A percentile compares a stretch with the other conserved stretches of the same genome.
Evolutionary conservation across 2,329 filamentous ascomycete species (phyloP).

Genomic region (Cladosporium phlei): DNA sequence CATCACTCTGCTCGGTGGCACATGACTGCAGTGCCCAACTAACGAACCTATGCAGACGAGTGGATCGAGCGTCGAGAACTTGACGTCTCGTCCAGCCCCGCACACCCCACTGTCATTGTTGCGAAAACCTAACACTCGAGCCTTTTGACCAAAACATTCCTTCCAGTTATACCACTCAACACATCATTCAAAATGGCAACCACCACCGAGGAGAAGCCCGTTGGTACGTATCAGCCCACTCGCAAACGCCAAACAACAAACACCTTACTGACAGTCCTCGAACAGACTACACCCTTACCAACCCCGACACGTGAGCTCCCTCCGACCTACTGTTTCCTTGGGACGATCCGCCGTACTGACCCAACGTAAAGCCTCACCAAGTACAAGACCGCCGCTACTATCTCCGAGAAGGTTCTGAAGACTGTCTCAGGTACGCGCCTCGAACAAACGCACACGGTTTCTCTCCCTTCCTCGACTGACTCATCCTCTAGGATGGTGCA

Average conservation of each 20-base stretch:
- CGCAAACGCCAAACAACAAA: background rate
- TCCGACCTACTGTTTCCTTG: background rate
- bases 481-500: constrained; percentile 53
- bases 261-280: constrained; percentile 11
- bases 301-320: constrained; percentile 34
- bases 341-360: constrained; percentile 72
- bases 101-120: too few relatives aligned
- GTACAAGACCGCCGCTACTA: constrained; percentile 94
- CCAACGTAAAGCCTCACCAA: constrained; percentile 93
- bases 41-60: too few relatives aligned
- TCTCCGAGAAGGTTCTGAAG: constrained; percentile 92
- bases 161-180: background rate
- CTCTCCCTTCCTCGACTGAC: constrained; percentile 4
- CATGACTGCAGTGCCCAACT: too few relatives aligned
- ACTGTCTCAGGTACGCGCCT: constrained; percentile 60
- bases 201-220: constrained; percentile 13
- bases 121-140: too few relatives aligned
- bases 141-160: constrained; percentile 1
- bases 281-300: constrained; percentile 34
- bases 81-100: too few relatives aligned
- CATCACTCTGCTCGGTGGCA: too few relatives aligned
- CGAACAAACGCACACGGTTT: constrained; percentile 3
- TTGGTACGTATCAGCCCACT: background rate
- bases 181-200: constrained; percentile 11
- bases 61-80: too few relatives aligned